Conservation (phyloP, 139 green algal genomes). For the Closterium sp. region DNA sequence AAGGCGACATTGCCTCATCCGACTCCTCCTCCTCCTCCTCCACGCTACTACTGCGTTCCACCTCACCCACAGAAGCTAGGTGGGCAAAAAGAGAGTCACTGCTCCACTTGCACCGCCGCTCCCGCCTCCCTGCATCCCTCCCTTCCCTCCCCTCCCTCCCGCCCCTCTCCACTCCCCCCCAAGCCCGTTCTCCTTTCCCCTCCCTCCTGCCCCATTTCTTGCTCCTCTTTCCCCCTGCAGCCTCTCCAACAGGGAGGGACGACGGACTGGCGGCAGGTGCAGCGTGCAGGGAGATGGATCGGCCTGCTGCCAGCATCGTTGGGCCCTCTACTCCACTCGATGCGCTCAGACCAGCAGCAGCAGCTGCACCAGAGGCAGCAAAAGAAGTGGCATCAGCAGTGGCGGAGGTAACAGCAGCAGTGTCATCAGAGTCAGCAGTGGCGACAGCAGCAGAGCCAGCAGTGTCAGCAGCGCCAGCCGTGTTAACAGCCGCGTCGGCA, state of each 20-base stretch:
- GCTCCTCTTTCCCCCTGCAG: not conserved
- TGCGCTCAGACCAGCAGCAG: not conserved
- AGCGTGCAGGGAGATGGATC: not conserved
- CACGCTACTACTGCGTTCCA: not conserved
- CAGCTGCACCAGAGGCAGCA: not conserved
- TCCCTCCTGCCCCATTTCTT: not conserved
- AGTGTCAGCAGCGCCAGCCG: not conserved
- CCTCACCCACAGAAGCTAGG: not conserved
- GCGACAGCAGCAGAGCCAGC: not conserved
- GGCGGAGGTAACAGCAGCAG: not conserved
- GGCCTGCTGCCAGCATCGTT: not conserved
- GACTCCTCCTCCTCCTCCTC: not conserved
- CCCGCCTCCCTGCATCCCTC: not conserved
- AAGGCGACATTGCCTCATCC: not conserved
- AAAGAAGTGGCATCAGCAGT: not conserved
- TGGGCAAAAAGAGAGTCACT: not conserved
- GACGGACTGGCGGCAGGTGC: not conserved
- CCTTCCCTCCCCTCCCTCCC: not conserved
- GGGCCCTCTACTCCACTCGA: not conserved
- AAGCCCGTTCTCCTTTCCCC: not conserved
- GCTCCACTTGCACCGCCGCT: not conserved
- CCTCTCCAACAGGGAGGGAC: not conserved
- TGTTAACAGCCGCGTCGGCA: not conserved
- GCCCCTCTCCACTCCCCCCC: not conserved
- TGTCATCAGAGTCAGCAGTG: not conserved